Base-by-base conservation (phyloP, 2,329 filamentous ascomycete genomes). In the Scytalidium lignicola region DNA sequence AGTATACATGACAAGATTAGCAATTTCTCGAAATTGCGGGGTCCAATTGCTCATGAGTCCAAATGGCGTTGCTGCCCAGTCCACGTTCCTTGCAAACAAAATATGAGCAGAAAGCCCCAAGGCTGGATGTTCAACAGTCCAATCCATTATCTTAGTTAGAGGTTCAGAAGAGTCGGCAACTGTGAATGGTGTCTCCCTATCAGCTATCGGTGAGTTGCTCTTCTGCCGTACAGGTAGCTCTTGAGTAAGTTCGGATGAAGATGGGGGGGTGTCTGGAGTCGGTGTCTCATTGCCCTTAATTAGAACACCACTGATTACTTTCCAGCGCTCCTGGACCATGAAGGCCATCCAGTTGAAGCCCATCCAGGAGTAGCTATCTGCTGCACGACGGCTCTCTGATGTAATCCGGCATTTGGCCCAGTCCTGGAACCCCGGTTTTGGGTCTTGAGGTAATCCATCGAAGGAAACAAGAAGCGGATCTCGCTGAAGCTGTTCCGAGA, bases 1-100 rank as follows among this genome's bases (percentile, higher is more conserved):
- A 52, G 81, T 86, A 18, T 79, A 84, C 86, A 93, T 90, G 57
- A 93, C 79, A 40, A 92, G 67, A 62, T 90, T 91, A 41, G 85
- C 83, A 79, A 91, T 85, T 55, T 82, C 80, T 42, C 88, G 78
- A 45, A 93, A 70, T 55, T 90, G 85, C 41, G 86, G 78, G 41
- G 91, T 69, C 57, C 89, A 85, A 39, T 73, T 69, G 53, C 86
- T 82, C 37, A 92, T 88, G 0, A 86, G 84, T 0, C 88, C 88
- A 1, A 93, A 70, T 1, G 83, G 72, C 2, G 88, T 92, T 0
- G 76, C 72, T 1, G 76, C 77, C 88, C 88, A 93, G 63, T 91
- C 83, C 18, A 85, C 65, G 19, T 78, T 80, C 43, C 86, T 79
- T 13, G 85, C 84, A 55, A 91, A 86, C 39, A 74, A 78, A 41